A percentile compares a stretch with the other conserved stretches of the same genome.
phyloP scores from a whole-genome alignment of 352 stramenopile genomes.

The Blastocystis sp. region DNA sequence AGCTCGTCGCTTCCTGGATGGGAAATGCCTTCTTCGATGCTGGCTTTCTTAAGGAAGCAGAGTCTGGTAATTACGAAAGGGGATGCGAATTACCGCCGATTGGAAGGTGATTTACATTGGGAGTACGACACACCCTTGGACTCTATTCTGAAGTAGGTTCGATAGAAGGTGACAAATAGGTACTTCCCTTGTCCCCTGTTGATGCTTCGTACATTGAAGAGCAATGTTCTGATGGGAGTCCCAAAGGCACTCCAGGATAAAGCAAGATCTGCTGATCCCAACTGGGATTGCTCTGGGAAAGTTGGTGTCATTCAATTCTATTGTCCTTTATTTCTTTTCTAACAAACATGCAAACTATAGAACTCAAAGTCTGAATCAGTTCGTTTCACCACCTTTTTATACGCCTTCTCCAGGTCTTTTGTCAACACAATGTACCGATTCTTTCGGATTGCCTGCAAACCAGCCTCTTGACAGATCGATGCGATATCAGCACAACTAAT shows the following conservation, averaged over 20 bases:
- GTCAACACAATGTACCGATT: conserved; percentile 99
- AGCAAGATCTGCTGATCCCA: neutral
- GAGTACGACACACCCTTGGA: conserved; percentile 74
- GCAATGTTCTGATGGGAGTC: conserved; percentile 45
- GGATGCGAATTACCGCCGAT: conserved; percentile 91
- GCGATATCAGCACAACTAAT: conserved; percentile 94
- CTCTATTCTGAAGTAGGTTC: conserved; percentile 74
- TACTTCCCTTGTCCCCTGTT: conserved; percentile 32
- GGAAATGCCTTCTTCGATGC: conserved; percentile 12
- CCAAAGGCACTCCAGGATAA: neutral
- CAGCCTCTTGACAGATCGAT: conserved; percentile 96
- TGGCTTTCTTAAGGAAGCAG: neutral
- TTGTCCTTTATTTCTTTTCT: neutral
- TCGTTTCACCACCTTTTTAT: conserved; percentile 98
- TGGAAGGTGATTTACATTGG: conserved; percentile 87
- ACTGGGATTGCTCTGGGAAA: conserved; percentile 39
- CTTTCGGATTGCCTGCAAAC: conserved; percentile 95
- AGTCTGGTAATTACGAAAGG: conserved; percentile 89
- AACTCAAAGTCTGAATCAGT: conserved; percentile 97
- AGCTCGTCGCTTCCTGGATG: conserved; percentile 1
- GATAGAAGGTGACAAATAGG: neutral
- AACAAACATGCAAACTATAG: conserved; percentile 77
- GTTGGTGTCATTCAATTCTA: conserved; percentile 56
- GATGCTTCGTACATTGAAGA: conserved; percentile 52
- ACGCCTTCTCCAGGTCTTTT: conserved; percentile 98